Base-by-base conservation (phyloP, 1,139 yeast genomes). In the Protomyces gravidus region DNA sequence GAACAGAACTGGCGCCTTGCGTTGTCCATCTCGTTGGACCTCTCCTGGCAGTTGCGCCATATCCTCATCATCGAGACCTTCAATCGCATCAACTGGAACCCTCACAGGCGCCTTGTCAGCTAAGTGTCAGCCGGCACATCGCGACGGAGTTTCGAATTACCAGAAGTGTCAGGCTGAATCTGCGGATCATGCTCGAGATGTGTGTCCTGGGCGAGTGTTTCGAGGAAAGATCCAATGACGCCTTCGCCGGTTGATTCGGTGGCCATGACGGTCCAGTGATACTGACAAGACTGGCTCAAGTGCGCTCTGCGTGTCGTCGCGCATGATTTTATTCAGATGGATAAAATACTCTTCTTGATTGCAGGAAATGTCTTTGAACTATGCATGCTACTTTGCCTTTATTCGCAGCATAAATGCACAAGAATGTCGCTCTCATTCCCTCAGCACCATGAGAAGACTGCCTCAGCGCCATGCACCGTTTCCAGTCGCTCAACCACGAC, bases 391-490 rank as follows among this genome's bases (percentile, higher is more conserved):
- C n/a, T n/a, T n/a, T n/a, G n/a, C n/a, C n/a, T n/a, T n/a, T n/a
- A n/a, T n/a, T n/a, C n/a, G n/a, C n/a, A n/a, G n/a, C n/a, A n/a
- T n/a, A n/a, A n/a, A n/a, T n/a, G n/a, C n/a, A n/a, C n/a, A n/a
- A n/a, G n/a, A n/a, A n/a, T n/a, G n/a, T n/a, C n/a, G n/a, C n/a
- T n/a, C n/a, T n/a, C n/a, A n/a, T n/a, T n/a, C n/a, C n/a, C 27
- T 68, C 63, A 84, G 67, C 89, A 85, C 83, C 89, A 84, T 0
- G 89, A 82, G 65, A 85, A 84, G 1, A 84, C 81, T 0, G 85
- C 83, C 27, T 46, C 51, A 61, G 76, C 79, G 15, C 80, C 74
- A 11, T 75, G 75, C 1, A 80, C 84, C 28, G 80, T 77, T 65
- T 82, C 84, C 21, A 85, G 68, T 59, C 88, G 71, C 68, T 85